Evolutionary conservation across 2,329 filamentous ascomycete genomes (phyloP).

Genomic region (Coleophoma eucalyptorum): DNA sequence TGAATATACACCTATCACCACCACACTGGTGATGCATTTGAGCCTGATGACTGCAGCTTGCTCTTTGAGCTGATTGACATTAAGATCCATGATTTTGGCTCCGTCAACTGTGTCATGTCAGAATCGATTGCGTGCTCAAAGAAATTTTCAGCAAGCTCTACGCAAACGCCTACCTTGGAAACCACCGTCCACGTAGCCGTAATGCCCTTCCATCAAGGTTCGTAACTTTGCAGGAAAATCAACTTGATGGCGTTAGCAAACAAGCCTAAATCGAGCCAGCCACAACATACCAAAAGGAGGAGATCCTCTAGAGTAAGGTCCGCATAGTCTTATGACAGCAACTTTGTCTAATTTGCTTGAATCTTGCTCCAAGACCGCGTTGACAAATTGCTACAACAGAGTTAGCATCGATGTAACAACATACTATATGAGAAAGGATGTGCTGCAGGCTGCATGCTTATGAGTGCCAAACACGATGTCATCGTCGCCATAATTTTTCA

Average conservation of each 20-base stretch:
- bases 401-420: too few species aligned
- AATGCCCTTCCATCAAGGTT: constrained; percentile 41
- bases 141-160: too few species aligned
- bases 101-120: constrained; percentile 19
- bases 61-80: constrained; percentile 20
- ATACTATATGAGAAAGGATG: too few species aligned
- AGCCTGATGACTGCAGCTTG: constrained; percentile 24
- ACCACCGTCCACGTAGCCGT: constrained; percentile 42
- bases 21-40: constrained; percentile 38
- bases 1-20: constrained; percentile 53
- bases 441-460: too few species aligned
- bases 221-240: constrained; percentile 43
- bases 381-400: constrained; percentile 39
- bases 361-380: constrained; percentile 46
- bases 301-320: constrained; percentile 41
- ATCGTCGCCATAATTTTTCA: background rate
- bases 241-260: constrained; percentile 11
- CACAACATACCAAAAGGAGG: constrained; percentile 34
- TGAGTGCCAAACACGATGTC: too few species aligned
- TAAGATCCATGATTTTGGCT: constrained; percentile 14
- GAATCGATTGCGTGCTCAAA: background rate
- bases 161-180: constrained; percentile 20
- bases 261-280: too few species aligned
- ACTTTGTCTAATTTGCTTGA: constrained; percentile 43
- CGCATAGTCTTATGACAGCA: constrained; percentile 46